phyloP scores from a whole-genome alignment of 129 eudicot species.

The Chrysanthemum lavandulifolium region DNA sequence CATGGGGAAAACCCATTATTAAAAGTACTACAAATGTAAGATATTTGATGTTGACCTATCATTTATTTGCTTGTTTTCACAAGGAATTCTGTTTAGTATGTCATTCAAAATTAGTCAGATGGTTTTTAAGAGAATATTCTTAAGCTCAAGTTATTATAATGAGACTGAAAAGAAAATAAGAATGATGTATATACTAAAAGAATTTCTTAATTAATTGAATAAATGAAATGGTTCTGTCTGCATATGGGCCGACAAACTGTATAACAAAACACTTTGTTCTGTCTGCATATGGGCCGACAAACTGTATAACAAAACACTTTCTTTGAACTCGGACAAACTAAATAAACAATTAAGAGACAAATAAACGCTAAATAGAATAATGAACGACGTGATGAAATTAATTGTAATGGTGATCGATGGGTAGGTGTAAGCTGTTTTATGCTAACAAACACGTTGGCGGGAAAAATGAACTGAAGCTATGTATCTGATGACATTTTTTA shows the following conservation, averaged over 20 bases:
- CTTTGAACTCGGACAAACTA: no score
- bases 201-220: no score
- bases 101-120: slow-evolving; percentile 6
- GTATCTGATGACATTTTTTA: slow-evolving; percentile 15
- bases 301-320: no score
- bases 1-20: slow-evolving; percentile 55
- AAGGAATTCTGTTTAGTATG: background rate
- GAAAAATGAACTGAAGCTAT: background rate
- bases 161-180: background rate
- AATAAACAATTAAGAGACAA: no score
- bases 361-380: no score
- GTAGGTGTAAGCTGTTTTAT: background rate
- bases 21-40: slow-evolving; percentile 86
- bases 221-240: no score
- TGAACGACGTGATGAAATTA: background rate
- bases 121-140: background rate
- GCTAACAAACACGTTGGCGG: background rate
- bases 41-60: slow-evolving; percentile 21
- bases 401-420: background rate
- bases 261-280: no score
- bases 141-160: slow-evolving; percentile 6
- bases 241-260: no score
- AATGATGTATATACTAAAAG: no score
- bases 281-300: no score
- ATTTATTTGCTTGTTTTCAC: background rate